These are phyloP conservation scores for Nitzschia inconspicua DNA, from an alignment of 108 stramenopile species.

Conservation along the genomic window DNA sequence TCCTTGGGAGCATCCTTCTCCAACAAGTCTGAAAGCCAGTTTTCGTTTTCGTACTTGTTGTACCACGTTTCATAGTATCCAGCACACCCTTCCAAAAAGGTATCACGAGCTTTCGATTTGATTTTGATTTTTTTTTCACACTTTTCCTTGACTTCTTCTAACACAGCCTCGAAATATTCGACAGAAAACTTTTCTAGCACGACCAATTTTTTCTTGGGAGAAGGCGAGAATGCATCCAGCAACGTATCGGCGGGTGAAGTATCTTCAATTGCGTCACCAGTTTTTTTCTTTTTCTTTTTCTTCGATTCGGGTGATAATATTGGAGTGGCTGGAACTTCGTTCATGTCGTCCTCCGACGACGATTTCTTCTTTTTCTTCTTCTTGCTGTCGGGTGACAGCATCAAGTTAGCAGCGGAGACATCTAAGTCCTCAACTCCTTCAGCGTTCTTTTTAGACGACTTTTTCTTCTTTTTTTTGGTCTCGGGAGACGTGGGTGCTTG, in stretches of 20 bases:
- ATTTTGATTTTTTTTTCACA: conserved; percentile 28
- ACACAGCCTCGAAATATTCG: conserved; percentile 26
- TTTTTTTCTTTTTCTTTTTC: background rate
- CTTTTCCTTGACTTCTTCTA: conserved; percentile 14
- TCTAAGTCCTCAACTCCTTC: background rate
- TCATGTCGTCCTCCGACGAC: background rate
- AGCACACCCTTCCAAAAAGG: conserved; percentile 16
- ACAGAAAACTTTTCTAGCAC: conserved; percentile 12
- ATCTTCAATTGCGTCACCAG: background rate
- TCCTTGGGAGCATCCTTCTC: conserved; percentile 15
- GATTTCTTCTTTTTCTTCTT: background rate
- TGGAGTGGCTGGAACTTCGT: background rate
- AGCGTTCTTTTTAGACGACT: background rate
- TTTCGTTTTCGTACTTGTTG: conserved; percentile 21
- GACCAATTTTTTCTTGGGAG: no score
- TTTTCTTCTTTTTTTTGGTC: conserved; percentile 22
- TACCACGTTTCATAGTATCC: conserved; percentile 22
- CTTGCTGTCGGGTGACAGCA: background rate
- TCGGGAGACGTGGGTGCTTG: background rate
- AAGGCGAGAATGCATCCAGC: no score
- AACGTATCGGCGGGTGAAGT: conserved; percentile 8
- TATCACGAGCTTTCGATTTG: conserved; percentile 12
- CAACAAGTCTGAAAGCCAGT: conserved; percentile 13
- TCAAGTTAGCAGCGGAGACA: background rate
- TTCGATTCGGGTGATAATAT: background rate